Conservation (phyloP, 352 stramenopile genomes). For the Phytopythium delawarense region DNA sequence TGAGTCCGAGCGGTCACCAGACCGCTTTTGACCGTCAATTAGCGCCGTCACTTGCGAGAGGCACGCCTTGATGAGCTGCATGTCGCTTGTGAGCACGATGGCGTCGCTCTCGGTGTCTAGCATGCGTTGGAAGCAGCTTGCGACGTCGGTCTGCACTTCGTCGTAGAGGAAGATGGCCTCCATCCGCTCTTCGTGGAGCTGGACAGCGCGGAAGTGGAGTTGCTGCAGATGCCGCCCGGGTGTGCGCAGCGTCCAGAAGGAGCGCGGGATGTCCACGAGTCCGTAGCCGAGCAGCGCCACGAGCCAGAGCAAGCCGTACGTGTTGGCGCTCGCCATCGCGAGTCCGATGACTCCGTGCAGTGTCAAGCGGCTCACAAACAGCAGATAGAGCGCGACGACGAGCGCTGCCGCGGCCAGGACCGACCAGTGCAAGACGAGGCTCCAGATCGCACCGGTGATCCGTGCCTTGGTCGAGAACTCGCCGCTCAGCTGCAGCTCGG, state of each 20-base stretch:
- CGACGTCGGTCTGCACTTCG: slow-evolving; percentile 37
- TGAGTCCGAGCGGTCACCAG: neutral
- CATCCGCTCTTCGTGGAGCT: slow-evolving; percentile 62
- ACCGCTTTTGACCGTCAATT: slow-evolving; percentile 19
- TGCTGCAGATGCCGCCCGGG: slow-evolving; percentile 35
- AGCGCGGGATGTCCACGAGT: slow-evolving; percentile 52
- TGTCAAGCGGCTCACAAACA: slow-evolving; percentile 57
- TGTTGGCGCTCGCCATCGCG: slow-evolving; percentile 59
- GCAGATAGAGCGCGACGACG: slow-evolving; percentile 41
- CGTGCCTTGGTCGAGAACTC: slow-evolving; percentile 47
- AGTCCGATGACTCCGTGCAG: slow-evolving; percentile 42
- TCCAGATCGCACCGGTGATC: slow-evolving; percentile 28
- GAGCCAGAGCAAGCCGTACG: slow-evolving; percentile 60
- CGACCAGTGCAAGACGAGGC: slow-evolving; percentile 56
- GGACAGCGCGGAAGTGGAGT: slow-evolving; percentile 49
- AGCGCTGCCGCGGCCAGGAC: slow-evolving; percentile 24
- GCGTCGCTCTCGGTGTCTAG: slow-evolving; percentile 44
- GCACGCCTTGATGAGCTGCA: slow-evolving; percentile 58
- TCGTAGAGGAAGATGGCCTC: slow-evolving; percentile 60
- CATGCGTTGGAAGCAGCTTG: slow-evolving; percentile 37
- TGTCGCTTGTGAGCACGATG: slow-evolving; percentile 64
- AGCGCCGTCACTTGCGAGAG: slow-evolving; percentile 29
- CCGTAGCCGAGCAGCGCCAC: slow-evolving; percentile 61
- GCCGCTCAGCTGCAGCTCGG: slow-evolving; percentile 56
- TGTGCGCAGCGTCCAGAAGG: slow-evolving; percentile 37